Evolutionary conservation across 768 basidiomycete species (phyloP).

Genomic region (Mycena belliarum): DNA sequence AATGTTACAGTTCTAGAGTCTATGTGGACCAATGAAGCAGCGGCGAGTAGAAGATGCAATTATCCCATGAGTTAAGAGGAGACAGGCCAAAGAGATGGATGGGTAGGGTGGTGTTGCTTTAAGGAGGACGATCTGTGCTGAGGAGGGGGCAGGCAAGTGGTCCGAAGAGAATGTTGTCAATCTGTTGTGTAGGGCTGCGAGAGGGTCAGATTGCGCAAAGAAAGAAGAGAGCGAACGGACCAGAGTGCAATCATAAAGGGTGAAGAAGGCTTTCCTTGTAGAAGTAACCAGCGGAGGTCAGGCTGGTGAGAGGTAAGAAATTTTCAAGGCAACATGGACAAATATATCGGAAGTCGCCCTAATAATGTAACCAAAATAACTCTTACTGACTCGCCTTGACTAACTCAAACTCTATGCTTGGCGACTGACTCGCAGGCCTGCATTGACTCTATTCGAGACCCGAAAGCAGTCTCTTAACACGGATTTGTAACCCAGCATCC

Average conservation of each 20-base stretch:
- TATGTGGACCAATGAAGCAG: constrained; percentile 31
- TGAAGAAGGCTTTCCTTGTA: not conserved
- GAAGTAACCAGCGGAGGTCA: too few relatives aligned
- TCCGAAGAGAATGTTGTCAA: constrained; percentile 56
- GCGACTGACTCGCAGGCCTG: too few relatives aligned
- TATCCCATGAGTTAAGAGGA: constrained; percentile 56
- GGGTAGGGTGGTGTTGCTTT: constrained; percentile 36
- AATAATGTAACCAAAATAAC: too few relatives aligned
- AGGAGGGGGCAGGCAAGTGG: constrained; percentile 60
- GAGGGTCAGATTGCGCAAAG: not conserved
- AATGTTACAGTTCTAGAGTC: constrained; percentile 33
- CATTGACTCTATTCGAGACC: constrained; percentile 1
- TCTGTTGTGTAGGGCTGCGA: constrained; percentile 37
- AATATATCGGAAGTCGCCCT: not conserved
- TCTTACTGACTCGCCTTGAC: constrained; percentile 2
- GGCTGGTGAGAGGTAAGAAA: not conserved
- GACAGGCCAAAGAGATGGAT: constrained; percentile 8
- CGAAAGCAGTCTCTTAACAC: constrained; percentile 37
- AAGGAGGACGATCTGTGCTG: constrained; percentile 81
- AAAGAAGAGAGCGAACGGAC: constrained; percentile 4
- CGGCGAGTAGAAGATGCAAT: constrained; percentile 34
- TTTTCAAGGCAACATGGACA: not conserved
- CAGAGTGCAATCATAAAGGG: constrained; percentile 5
- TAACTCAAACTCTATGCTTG: not conserved
- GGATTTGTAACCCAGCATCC: constrained; percentile 41